Base-by-base conservation (phyloP, 1,284 basidiomycete genomes). In the Ustilago xerochloae region DNA sequence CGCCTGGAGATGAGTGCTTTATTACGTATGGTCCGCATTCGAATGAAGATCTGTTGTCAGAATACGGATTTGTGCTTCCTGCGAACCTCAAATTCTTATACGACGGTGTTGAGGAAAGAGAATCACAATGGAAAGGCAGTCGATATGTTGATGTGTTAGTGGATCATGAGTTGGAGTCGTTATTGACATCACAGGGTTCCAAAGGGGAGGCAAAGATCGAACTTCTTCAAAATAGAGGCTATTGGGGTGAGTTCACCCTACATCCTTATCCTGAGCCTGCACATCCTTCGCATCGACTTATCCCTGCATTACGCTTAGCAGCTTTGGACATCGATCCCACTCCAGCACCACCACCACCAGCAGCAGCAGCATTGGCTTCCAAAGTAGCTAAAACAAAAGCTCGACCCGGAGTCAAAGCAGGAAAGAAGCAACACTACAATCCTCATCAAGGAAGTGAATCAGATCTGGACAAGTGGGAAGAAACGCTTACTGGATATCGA, bases 21-120 rank as follows among this genome's bases (percentile, higher is more conserved):
- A 81, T 82, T 47, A 75, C 80, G 10, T 82, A 82, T 46, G 81
- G 81, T 6, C 63, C 80, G 18, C 81, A 82, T 48, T 73, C 74
- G 3, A 81, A 81, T 50, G 62, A 75, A 20, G 65, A 24, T 10
- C 56, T 82, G 15, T 58, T 82, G 0, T 69, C 69, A 10, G 80
- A 82, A 52, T 82, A 82, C 51, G 81, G 81, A 6, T 82, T 82
- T 36, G 64, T 74, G 16, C 67, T 82, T 12, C 66, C 69, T 9
- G 12, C 26, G 1, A 29, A 35, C 20, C 47, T 63, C 12, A 10
- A 16, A 2, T 53, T 43, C 32, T 12, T 12, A 4, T 22, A 18
- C 0, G 56, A 57, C 13, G 5, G 4, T 13, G 9, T 16, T n/a
- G n/a, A n/a, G n/a, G 15, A 32, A n/a, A 32, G 28, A 3, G 29